Base-by-base conservation (phyloP, 2,329 filamentous ascomycete species). In the Ascochyta koolunga region DNA sequence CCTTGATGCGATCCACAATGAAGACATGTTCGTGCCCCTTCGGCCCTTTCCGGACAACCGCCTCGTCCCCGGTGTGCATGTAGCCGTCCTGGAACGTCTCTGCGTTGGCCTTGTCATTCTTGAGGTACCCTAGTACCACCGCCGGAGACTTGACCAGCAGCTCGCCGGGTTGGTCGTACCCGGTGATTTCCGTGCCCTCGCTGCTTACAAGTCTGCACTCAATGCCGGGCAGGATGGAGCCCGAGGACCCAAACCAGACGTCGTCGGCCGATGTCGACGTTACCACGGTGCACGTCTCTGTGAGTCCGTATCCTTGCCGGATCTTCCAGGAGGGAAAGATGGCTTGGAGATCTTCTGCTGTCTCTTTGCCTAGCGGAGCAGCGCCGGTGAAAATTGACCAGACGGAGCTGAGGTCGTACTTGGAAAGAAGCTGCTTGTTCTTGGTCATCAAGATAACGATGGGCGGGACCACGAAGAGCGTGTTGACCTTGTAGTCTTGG, bases 1-100 rank as follows among this genome's bases (percentile, higher is more conserved):
- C 86, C 77, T 89, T 90, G 66, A 89, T 88, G 5, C 93, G 86
- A 70, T 96, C 93, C 1, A 92, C 89, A 54, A 97, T 88, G 70
- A 91, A 88, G 42, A 96, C 72, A 67, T 97, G 93, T 73, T 96
- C 91, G 60, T 87, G 78, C 2, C 90, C 91, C 2, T 78, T 54
- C 3, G 65, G 0, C 84, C 81, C 7, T 85, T 79, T 65, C 2
- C 83, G 81, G 10, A 96, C 78, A 3, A 93, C 79, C 1, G 59
- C 59, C 29, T 61, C 56, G 36, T 97, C 93, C 5, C 93, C 93
- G 0, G 93, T 96, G 35, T 84, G 84, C 81, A 96, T 86, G 85
- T 91, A 95, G 1, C 79, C 78, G 56, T 92, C 87, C 1, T 86
- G 80, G 66, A 91, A 97, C 0, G 92, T 95, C 70, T 96, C 91